Evolutionary conservation across 371 early-diverging fungal genomes (phyloP), one percentile per base, ranked within the genome.

Genomic region (Mucor lusitanicus): DNA sequence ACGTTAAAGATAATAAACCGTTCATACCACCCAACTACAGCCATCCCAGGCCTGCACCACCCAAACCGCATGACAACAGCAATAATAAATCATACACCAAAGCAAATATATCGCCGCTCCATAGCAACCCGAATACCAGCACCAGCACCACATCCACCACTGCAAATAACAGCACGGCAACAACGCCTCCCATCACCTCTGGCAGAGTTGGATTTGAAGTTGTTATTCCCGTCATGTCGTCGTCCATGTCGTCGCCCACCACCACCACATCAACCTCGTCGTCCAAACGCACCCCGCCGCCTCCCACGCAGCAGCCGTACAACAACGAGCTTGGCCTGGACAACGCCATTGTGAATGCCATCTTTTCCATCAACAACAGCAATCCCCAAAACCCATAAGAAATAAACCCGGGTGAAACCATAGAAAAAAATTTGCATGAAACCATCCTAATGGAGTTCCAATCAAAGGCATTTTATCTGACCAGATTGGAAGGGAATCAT

Each of bases 1-100:
- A 88, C 53, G 86, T 92, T 58, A 88, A 88, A 63, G 88, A 91
- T 63, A 85, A 85, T 66, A 88, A 88, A 50, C 72, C 75, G 15
- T 77, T 79, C 42, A 75, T 68, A 30, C 83, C 79, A 27, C 67
- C 70, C 25, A 69, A 63, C 23, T 63, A 73, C 44, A 74, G 56
- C 19, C 25, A 70, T 12, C 64, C 74, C 21, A 48, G 64, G 33
- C 54, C 65, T 21, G 64, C 69, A 9, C 65, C 69, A 50, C 73
- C 65, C 9, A 40, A 58, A 35, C 66, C 65, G 30, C 64, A 61
- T 23, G 30, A 54, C 44, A 57, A 54, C 44, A 57, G 59, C 55
- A 55, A 37, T n/a, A n/a, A 30, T 42, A 61, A 28, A 46, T 30
- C 28, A 19, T 32, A 58, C 32, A 61, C 30, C n/a, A 55, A 60